Conservation (phyloP, 225 moss, liverwort and hornwort species). For the Antitrichia curtipendula region DNA sequence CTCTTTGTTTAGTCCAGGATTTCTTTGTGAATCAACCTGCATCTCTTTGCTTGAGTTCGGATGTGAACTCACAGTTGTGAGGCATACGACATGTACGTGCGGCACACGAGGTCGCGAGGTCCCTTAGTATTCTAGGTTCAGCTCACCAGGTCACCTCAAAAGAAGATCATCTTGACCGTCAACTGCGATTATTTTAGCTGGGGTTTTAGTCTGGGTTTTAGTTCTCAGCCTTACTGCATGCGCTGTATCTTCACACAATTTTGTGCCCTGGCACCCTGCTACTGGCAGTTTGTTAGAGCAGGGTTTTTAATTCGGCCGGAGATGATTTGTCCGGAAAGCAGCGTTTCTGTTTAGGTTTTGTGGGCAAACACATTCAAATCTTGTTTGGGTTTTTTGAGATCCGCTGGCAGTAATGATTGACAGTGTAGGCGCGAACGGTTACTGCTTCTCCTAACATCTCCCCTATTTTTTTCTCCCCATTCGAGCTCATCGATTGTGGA, state of each 20-base stretch:
- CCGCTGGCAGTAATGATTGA: background rate
- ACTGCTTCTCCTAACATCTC: background rate
- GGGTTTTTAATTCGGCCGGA: background rate
- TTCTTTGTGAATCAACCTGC: background rate
- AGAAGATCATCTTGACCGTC: background rate
- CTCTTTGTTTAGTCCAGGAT: background rate
- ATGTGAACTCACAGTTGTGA: background rate
- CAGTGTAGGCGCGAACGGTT: background rate
- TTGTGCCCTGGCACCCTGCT: background rate
- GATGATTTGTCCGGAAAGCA: background rate
- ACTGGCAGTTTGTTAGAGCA: background rate
- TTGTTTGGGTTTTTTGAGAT: background rate
- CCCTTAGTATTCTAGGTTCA: background rate
- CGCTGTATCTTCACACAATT: background rate
- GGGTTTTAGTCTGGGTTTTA: slow-evolving; percentile 17
- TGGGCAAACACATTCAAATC: background rate
- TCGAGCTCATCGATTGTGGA: background rate
- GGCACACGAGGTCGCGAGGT: background rate
- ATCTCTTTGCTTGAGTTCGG: background rate
- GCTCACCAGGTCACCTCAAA: background rate
- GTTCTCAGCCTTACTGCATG: background rate
- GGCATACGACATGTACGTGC: background rate
- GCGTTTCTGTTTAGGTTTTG: background rate
- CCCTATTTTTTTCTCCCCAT: background rate
- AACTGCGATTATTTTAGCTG: background rate